Conservation (phyloP, 129 eudicot genomes). For the Tagetes erecta region DNA sequence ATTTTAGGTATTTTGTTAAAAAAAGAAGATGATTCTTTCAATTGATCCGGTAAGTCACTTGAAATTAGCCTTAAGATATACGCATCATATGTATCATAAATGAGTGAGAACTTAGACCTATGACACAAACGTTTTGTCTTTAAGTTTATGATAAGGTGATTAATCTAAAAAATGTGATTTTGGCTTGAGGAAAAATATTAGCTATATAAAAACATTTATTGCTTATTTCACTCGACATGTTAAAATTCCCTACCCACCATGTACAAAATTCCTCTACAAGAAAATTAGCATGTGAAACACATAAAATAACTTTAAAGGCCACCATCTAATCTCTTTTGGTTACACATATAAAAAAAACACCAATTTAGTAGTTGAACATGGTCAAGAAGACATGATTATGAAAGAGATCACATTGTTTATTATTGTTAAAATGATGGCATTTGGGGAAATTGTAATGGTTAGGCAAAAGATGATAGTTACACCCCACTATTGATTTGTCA, state of each 20-base stretch:
- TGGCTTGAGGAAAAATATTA: background rate
- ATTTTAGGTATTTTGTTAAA: no score
- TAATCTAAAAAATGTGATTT: background rate
- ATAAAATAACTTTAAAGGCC: background rate
- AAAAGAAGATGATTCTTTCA: background rate
- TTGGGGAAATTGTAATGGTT: conserved; percentile 32
- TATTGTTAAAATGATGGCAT: conserved; percentile 20
- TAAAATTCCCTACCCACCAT: background rate
- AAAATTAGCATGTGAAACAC: background rate
- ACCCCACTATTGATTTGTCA: conserved; percentile 37
- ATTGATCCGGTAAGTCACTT: background rate
- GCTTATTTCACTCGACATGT: background rate
- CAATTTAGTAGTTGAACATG: conserved; percentile 15
- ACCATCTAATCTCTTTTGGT: background rate
- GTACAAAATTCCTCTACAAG: background rate
- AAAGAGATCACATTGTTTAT: conserved; percentile 19
- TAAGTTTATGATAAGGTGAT: background rate
- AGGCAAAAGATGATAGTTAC: conserved; percentile 41
- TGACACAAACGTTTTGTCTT: background rate
- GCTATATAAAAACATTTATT: background rate
- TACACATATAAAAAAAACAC: background rate
- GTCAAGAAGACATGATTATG: conserved; percentile 16
- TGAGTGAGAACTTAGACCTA: background rate
- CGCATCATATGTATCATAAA: background rate
- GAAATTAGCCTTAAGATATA: background rate